A percentile compares a stretch with the other conserved stretches of the same genome.
These are phyloP conservation scores for Boletus mariae DNA, from an alignment of 1,284 basidiomycete genomes.

Conservation along the genomic window DNA sequence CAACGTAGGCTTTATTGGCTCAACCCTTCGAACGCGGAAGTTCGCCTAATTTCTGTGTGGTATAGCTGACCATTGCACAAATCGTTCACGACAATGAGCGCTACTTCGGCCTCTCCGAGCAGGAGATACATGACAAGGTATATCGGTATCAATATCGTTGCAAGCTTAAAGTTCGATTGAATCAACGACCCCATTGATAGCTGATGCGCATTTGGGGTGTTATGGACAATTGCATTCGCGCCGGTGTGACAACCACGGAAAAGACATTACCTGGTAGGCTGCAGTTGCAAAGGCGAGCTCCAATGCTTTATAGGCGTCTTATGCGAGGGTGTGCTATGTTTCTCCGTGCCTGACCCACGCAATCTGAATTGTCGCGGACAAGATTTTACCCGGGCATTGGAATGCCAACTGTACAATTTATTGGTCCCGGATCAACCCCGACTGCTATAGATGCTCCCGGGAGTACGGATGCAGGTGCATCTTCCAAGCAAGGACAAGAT, in stretches of 20 bases:
- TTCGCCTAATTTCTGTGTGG: conserved; percentile 8
- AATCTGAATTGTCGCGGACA: not conserved
- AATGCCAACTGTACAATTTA: conserved; percentile 40
- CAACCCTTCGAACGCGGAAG: not conserved
- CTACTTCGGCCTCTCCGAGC: conserved; percentile 69
- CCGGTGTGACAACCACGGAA: conserved; percentile 80
- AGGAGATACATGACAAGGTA: conserved; percentile 76
- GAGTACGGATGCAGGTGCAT: conserved; percentile 16
- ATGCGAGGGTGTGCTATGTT: conserved; percentile 69
- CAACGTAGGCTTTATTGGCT: conserved; percentile 55
- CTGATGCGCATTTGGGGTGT: conserved; percentile 82
- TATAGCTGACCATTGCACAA: conserved; percentile 91
- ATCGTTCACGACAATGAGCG: conserved; percentile 95
- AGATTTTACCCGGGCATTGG: conserved; percentile 66
- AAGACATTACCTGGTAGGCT: conserved; percentile 82
- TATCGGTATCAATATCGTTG: conserved; percentile 7
- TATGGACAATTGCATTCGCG: conserved; percentile 92
- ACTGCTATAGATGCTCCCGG: conserved; percentile 41
- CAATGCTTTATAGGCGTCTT: conserved; percentile 81
- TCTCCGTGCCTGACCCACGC: not conserved
- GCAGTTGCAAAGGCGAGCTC: conserved; percentile 75
- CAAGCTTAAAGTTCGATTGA: not conserved
- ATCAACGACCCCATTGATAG: conserved; percentile 33
- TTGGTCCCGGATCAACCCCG: conserved; percentile 40
- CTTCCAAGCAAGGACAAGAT: conserved; percentile 8